phyloP scores from a whole-genome alignment of 2,329 filamentous ascomycete genomes.

The Ophiocordyceps sinensis region DNA sequence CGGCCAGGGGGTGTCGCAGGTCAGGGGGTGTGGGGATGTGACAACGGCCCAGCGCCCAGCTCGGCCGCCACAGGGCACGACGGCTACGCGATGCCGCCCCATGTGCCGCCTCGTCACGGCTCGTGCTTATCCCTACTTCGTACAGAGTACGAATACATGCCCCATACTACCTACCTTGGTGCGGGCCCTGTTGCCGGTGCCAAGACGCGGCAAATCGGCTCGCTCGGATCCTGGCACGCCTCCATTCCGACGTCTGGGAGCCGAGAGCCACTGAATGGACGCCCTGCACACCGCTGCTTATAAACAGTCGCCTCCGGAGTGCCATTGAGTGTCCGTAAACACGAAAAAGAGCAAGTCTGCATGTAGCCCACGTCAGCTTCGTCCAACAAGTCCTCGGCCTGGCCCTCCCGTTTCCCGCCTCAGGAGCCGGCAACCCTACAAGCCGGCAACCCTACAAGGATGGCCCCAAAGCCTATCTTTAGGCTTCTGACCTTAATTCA shows the following conservation, averaged over 20 bases:
- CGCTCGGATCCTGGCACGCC: neutral
- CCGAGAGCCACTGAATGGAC: too few relatives aligned
- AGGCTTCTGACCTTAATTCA: too few relatives aligned
- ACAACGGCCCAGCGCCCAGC: neutral
- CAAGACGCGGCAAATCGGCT: constrained; percentile 1
- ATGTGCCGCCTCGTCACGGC: neutral
- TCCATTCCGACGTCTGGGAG: too few relatives aligned
- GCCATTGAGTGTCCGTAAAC: neutral
- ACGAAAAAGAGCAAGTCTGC: neutral
- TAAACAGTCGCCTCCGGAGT: too few relatives aligned
- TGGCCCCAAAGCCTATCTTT: too few relatives aligned
- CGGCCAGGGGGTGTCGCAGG: too few relatives aligned
- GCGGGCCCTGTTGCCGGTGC: neutral
- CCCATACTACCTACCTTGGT: too few relatives aligned
- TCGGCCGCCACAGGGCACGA: too few relatives aligned
- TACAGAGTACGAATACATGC: too few relatives aligned
- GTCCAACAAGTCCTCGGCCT: neutral
- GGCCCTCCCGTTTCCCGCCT: too few relatives aligned
- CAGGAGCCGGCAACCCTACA: too few relatives aligned
- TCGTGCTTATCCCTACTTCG: neutral
- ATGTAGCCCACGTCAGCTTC: neutral
- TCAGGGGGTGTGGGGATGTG: neutral
- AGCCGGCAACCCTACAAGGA: too few relatives aligned
- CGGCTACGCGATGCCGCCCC: neutral
- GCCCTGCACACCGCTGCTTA: neutral